Evolutionary conservation across 345 rosid species (phyloP), one percentile per base, ranked within the genome.

Genomic region (Populus nigra): DNA sequence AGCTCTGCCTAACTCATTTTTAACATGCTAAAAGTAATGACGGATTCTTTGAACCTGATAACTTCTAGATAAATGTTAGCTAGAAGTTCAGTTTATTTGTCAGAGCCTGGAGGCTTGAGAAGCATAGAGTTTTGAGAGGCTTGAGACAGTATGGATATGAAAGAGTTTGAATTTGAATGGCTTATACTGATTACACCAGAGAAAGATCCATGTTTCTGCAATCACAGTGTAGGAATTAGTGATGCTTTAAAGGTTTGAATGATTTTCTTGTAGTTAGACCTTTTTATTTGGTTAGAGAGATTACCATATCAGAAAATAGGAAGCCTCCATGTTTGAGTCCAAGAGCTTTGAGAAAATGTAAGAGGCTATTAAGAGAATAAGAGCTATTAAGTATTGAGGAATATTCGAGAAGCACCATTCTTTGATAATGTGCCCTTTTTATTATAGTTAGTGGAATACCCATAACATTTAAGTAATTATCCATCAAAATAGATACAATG

Each of bases 91-190:
- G 20, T 33, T 49, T 71, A 61, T 20, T 25, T 35, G 13, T 63
- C 27, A 16, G 7, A 50, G 3, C 53, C 53, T 11, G 49, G 17
- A 47, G 22, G 27, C 49, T 17, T 16, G 13, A 0, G 25, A n/a
- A 57, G 25, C 23, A 8, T 22, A 22, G 12, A 57, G 62, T 22
- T 57, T 57, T 57, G 62, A 10, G 62, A 57, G 27, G 62, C 62
- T 57, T n/a, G 25, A 57, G 27, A 35, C 43, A 11, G 1, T 38
- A 8, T 36, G 23, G 17, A 68, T 35, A 25, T 10, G 43, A 35
- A 72, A 29, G 38, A 31, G 25, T 6, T 61, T 27, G 55, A 77
- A 43, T 71, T 45, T 71, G 71, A 62, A 71, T 71, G 68, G 57
- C 27, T 29, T 59, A 20, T 73, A 12, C 5, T 33, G 41, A 45